phyloP scores from a whole-genome alignment of 441 rosid species.

The Jatropha multifida region DNA sequence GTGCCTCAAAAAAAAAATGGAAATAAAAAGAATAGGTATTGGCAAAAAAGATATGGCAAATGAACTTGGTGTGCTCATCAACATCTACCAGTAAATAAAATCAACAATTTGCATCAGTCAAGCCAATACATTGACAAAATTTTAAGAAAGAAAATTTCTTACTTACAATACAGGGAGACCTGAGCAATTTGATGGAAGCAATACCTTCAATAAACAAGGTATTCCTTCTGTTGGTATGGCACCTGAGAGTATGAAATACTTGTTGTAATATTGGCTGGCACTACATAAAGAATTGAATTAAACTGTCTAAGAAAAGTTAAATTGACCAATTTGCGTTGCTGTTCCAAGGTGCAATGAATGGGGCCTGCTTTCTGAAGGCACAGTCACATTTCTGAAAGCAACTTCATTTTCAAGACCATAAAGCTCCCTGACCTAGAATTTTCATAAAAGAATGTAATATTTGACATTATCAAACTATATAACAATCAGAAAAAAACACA shows the following conservation, averaged over 20 bases:
- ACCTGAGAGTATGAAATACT: constrained; percentile 44
- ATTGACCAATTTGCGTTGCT: constrained; percentile 94
- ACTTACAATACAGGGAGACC: constrained; percentile 86
- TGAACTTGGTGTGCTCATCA: background rate
- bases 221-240: constrained; percentile 96
- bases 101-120: background rate
- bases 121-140: background rate
- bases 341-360: constrained; percentile 86
- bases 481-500: constrained; percentile 3
- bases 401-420: constrained; percentile 81
- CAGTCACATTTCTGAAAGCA: constrained; percentile 75
- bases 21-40: background rate
- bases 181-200: constrained; percentile 84
- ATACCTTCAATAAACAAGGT: constrained; percentile 91
- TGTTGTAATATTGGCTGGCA: background rate
- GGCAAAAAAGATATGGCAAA: background rate
- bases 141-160: background rate
- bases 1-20: background rate
- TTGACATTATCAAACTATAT: constrained; percentile 11
- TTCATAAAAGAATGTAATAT: constrained; percentile 8
- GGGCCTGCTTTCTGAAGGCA: constrained; percentile 80
- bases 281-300: constrained; percentile 9
- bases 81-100: background rate
- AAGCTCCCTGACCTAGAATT: constrained; percentile 78
- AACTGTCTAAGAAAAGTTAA: constrained; percentile 19